phyloP scores from a whole-genome alignment of 140 eudicot genomes.

The Erigeron philadelphicus region DNA sequence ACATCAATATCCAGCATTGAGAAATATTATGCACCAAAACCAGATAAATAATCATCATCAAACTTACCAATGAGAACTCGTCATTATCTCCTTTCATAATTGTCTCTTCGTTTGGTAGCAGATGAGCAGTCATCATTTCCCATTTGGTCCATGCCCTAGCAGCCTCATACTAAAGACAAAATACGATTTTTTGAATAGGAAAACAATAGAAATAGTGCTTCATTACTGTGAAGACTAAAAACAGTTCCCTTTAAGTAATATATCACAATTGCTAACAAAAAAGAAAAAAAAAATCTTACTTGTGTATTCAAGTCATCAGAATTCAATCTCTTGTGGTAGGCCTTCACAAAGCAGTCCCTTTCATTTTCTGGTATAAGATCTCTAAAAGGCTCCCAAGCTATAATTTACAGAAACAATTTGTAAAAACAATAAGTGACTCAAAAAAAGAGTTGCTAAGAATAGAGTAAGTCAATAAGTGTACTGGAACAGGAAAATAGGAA shows the following conservation, averaged over 20 bases:
- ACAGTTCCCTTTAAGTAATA: not conserved
- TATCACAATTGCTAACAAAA: not conserved
- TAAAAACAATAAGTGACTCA: slow-evolving; percentile 22
- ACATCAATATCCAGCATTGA: not conserved
- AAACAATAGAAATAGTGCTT: not conserved
- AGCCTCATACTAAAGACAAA: slow-evolving; percentile 64
- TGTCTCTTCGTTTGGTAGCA: slow-evolving; percentile 74
- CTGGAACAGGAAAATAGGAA: not conserved
- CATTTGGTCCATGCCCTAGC: slow-evolving; percentile 98
- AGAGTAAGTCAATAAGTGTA: not conserved
- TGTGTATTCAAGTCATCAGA: slow-evolving; percentile 76
- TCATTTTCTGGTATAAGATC: slow-evolving; percentile 97
- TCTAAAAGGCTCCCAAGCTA: slow-evolving; percentile 97
- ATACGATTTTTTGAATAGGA: not conserved
- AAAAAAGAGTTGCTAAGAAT: not conserved
- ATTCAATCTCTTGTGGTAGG: slow-evolving; percentile 83
- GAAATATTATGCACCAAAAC: not conserved
- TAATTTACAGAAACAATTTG: slow-evolving; percentile 7
- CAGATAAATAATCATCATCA: not conserved
- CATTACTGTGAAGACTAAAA: not conserved
- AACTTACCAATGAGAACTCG: slow-evolving; percentile 68
- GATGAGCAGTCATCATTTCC: slow-evolving; percentile 99
- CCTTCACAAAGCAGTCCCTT: slow-evolving; percentile 74
- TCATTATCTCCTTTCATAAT: slow-evolving; percentile 78
- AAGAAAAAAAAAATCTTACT: slow-evolving; percentile 32